Evolutionary conservation across 1,139 yeast species (phyloP), one percentile per base, ranked within the genome.

Genomic region (Yamadazyma sp.): DNA sequence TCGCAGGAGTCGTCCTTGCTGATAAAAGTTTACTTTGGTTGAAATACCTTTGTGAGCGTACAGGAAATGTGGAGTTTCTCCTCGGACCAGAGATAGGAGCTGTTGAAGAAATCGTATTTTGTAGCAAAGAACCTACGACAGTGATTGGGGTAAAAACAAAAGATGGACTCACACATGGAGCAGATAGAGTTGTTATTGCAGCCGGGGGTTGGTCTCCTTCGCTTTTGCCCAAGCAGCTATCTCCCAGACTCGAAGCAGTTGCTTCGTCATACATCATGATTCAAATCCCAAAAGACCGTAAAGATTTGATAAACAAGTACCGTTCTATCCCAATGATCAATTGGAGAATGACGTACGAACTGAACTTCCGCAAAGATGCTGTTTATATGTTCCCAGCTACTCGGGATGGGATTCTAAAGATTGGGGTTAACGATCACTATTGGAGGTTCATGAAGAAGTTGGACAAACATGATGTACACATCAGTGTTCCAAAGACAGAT

Each of bases 41-140:
- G 51, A 45, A 42, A 55, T 61, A 24, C 65, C 66, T 12, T 15
- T 12, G 27, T 18, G 15, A 23, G 3, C 8, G 9, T n/a, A n/a
- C 27, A 20, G 13, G 21, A 18, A 20, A 16, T 5, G 14, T 26
- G 17, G 20, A 17, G 23, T 34, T 28, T 15, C 21, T 18, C 8
- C 8, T 18, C 21, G 21, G 21, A 8, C 7, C 21, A 18, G 21
- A 18, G 8, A 8, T 18, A 8, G 21, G 21, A 18, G 21, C 21
- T 8, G 21, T 18, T 5, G 7, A 18, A 18, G 21, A 18, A 18
- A 18, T 18, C 8, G 21, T 18, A 6, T 15, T 12, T 13, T 28
- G 15, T 28, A 12, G 16, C 6, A 11, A 28, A 15, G 30, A 28
- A 5, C 8, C 15, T 10, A 28, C 16, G 6, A 12, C 4, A 6